phyloP scores from a whole-genome alignment of 306 rosid species.

The Pyrus communis region DNA sequence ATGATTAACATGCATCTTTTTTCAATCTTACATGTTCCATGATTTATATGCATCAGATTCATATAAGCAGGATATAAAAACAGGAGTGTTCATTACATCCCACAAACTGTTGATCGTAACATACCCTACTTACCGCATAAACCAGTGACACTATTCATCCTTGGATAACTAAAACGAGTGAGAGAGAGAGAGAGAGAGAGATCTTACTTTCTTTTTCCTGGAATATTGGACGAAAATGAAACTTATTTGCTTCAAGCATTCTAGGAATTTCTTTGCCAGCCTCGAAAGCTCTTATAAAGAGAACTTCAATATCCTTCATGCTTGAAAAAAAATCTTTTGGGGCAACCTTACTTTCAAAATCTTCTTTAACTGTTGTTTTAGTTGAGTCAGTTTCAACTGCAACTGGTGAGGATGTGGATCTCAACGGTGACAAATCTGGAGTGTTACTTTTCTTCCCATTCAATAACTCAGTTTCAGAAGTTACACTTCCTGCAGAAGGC shows the following conservation, averaged over 20 bases:
- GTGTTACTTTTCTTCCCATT: constrained; percentile 46
- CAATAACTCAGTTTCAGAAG: constrained; percentile 44
- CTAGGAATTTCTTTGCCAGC: constrained; percentile 88
- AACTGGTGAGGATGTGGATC: constrained; percentile 26
- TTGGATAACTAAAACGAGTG: constrained; percentile 6
- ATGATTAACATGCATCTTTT: neutral
- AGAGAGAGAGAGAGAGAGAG: constrained; percentile 22
- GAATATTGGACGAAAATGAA: constrained; percentile 78
- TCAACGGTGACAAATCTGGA: constrained; percentile 44
- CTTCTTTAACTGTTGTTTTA: constrained; percentile 42
- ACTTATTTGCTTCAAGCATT: constrained; percentile 98
- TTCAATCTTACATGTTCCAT: neutral
- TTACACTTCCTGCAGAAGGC: constrained; percentile 33
- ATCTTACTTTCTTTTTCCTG: constrained; percentile 60
- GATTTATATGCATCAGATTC: neutral
- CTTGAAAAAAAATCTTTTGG: constrained; percentile 76
- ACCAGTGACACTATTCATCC: neutral
- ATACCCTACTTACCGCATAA: neutral
- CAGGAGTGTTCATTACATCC: constrained; percentile 6
- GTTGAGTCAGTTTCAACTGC: constrained; percentile 35
- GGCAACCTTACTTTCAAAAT: constrained; percentile 45
- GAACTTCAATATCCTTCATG: constrained; percentile 67
- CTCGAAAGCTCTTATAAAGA: constrained; percentile 73
- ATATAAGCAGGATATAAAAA: constrained; percentile 10
- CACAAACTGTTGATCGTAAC: neutral